A percentile compares a stretch with the other conserved stretches of the same genome.
These are phyloP conservation scores for Groenewaldozyma sp. DNA, from an alignment of 1,139 yeast species.

Conservation along the genomic window DNA sequence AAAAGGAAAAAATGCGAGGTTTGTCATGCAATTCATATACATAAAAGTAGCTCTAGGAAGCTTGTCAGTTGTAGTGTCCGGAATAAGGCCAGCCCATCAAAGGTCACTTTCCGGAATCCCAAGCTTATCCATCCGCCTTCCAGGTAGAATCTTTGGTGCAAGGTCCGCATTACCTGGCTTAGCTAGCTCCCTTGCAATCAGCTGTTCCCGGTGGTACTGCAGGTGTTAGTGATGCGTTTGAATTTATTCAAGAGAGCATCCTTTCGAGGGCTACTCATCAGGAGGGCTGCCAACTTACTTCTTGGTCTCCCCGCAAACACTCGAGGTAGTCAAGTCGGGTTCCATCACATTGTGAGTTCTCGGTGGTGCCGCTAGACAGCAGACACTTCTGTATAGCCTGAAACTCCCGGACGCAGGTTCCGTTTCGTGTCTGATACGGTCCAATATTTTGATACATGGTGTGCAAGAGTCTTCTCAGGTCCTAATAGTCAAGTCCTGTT, in stretches of 20 bases:
- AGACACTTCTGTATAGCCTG: slow-evolving; percentile 4
- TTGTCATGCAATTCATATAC: too few relatives aligned
- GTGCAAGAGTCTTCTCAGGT: too few relatives aligned
- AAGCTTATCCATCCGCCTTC: slow-evolving; percentile 1
- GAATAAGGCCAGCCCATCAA: too few relatives aligned
- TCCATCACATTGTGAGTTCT: slow-evolving; percentile 1
- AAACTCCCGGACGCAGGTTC: background rate
- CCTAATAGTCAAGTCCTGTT: too few relatives aligned
- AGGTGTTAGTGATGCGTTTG: too few relatives aligned
- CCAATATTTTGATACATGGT: background rate
- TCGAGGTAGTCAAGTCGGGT: slow-evolving; percentile 1
- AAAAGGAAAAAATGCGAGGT: too few relatives aligned
- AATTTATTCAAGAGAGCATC: too few relatives aligned
- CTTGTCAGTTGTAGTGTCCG: too few relatives aligned
- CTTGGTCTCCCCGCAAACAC: slow-evolving; percentile 1
- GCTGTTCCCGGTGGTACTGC: background rate
- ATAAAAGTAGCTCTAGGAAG: too few relatives aligned
- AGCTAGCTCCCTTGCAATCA: background rate
- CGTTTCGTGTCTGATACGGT: background rate
- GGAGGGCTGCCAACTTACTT: too few relatives aligned
- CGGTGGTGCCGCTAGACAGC: background rate
- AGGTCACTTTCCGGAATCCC: slow-evolving; percentile 2
- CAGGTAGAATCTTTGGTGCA: slow-evolving; percentile 3
- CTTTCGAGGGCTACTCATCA: too few relatives aligned
- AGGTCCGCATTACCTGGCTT: background rate